phyloP scores from a whole-genome alignment of 345 rosid species.

The Lepidium didymum region DNA sequence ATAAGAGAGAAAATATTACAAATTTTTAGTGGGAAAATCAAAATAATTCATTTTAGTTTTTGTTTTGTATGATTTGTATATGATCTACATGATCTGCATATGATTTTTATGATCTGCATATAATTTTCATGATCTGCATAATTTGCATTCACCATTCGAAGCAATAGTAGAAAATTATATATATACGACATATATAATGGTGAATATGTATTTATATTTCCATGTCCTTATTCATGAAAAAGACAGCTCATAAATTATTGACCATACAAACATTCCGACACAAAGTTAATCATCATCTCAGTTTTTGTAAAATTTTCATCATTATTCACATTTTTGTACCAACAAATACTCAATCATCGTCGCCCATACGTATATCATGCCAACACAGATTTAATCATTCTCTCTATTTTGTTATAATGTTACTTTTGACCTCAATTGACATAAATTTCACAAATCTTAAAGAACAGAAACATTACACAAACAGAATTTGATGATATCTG shows the following conservation, averaged over 20 bases:
- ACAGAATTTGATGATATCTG: background rate
- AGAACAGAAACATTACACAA: background rate
- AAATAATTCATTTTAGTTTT: too few species aligned
- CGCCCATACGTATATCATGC: conserved; percentile 13
- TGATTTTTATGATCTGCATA: too few species aligned
- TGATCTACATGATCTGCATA: too few species aligned
- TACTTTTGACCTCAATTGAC: background rate
- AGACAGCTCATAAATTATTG: conserved; percentile 18
- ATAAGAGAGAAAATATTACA: too few species aligned
- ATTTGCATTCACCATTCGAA: too few species aligned
- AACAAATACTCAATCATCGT: background rate
- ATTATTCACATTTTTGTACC: background rate
- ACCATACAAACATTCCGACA: conserved; percentile 15
- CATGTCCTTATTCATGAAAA: background rate
- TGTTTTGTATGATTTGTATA: too few species aligned
- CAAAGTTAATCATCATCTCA: conserved; percentile 1
- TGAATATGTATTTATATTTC: background rate
- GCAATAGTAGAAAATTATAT: too few species aligned
- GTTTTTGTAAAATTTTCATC: background rate
- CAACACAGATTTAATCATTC: conserved; percentile 4
- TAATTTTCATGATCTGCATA: too few species aligned
- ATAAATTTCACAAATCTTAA: background rate
- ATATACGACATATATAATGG: background rate
- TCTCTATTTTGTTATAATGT: background rate
- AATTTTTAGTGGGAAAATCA: too few species aligned